A percentile compares a stretch with the other conserved stretches of the same genome.
These are phyloP conservation scores for Schizonepeta tenuifolia DNA, from an alignment of 257 asterid species.

Conservation along the genomic window DNA sequence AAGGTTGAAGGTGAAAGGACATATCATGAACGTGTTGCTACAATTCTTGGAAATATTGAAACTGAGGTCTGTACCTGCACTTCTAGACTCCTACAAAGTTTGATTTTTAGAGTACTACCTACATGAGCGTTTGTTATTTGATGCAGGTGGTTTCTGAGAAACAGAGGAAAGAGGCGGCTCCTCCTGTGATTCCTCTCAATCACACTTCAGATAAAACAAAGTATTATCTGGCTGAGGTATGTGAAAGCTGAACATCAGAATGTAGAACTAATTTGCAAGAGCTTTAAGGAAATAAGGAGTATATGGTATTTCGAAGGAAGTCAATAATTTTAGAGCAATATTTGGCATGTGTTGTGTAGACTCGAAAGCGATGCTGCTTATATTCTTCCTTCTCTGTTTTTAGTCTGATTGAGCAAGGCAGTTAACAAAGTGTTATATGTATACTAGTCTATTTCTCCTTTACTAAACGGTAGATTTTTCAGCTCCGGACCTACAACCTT, in stretches of 20 bases:
- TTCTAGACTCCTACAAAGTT: constrained; percentile 27
- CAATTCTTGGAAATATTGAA: constrained; percentile 92
- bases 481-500: neutral
- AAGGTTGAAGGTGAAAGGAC: constrained; percentile 96
- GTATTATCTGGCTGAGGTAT: constrained; percentile 94
- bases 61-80: constrained; percentile 64
- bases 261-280: neutral
- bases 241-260: constrained; percentile 23
- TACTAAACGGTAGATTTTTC: constrained; percentile 1
- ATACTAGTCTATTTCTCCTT: constrained; percentile 13
- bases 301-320: neutral
- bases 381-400: neutral
- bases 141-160: constrained; percentile 88
- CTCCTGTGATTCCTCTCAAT: constrained; percentile 66
- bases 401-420: constrained; percentile 3
- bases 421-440: neutral
- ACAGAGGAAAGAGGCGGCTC: constrained; percentile 97
- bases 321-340: neutral
- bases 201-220: constrained; percentile 70
- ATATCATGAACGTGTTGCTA: constrained; percentile 90
- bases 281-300: neutral
- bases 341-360: neutral
- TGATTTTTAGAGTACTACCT: constrained; percentile 22
- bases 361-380: neutral
- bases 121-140: constrained; percentile 35